A percentile compares a stretch with the other conserved stretches of the same genome.
Conservation (phyloP, 1,284 basidiomycete species). For the Takashimella tepidaria region DNA sequence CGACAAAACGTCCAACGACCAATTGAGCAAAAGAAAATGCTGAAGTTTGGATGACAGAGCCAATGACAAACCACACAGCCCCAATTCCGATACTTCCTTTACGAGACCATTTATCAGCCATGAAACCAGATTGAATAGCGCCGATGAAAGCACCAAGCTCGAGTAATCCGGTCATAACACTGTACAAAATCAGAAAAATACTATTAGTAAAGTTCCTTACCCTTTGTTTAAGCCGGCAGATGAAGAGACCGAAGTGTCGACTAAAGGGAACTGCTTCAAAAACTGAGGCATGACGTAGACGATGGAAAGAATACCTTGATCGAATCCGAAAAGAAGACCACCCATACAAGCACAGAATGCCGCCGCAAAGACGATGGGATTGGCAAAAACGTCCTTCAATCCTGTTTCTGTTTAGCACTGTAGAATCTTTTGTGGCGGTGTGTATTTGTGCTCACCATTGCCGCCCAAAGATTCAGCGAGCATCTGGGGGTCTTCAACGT, state of each 20-base stretch:
- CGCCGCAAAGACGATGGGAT: conserved; percentile 9
- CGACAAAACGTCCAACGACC: background rate
- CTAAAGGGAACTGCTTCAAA: conserved; percentile 21
- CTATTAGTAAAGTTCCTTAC: background rate
- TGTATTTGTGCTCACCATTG: background rate
- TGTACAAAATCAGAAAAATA: conserved; percentile 1
- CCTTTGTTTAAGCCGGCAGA: conserved; percentile 19
- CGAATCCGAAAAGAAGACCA: conserved; percentile 19
- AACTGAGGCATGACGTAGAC: conserved; percentile 32
- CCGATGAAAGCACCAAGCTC: conserved; percentile 35
- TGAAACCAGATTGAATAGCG: conserved; percentile 21
- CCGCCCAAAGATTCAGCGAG: conserved; percentile 8
- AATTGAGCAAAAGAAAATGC: conserved; percentile 16
- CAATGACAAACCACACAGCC: conserved; percentile 23
- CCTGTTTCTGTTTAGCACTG: conserved; percentile 1
- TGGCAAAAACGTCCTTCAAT: conserved; percentile 15
- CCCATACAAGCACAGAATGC: conserved; percentile 20
- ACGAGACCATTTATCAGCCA: conserved; percentile 24
- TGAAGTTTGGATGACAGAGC: conserved; percentile 27
- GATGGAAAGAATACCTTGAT: conserved; percentile 39
- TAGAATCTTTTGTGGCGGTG: background rate
- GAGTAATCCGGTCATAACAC: conserved; percentile 27
- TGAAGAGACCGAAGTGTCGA: conserved; percentile 10
- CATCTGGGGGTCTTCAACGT: conserved; percentile 2
- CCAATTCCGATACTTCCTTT: conserved; percentile 20